phyloP scores from a whole-genome alignment of 2,329 filamentous ascomycete genomes.

The Periglandula ipomoeae region DNA sequence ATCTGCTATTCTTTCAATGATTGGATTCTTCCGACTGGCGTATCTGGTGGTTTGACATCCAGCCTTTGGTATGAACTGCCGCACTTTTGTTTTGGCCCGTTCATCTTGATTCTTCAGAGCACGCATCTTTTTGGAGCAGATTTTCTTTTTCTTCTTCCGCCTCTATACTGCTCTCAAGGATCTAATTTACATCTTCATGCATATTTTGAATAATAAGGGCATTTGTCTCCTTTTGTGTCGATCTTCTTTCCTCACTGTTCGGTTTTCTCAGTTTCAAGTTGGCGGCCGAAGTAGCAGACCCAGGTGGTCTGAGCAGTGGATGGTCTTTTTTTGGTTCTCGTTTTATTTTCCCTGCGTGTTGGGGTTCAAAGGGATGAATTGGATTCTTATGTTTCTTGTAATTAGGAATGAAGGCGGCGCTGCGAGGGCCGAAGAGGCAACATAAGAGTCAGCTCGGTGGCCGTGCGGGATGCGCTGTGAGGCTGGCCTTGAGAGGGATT shows the following conservation, averaged over 20 bases:
- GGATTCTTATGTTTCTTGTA: constrained; percentile 7
- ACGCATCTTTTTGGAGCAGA: neutral
- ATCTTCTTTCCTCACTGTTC: constrained; percentile 13
- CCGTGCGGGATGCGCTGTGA: neutral
- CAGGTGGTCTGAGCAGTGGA: constrained; percentile 21
- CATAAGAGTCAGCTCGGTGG: neutral
- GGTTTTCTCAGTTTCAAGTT: constrained; percentile 7
- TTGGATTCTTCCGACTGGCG: neutral
- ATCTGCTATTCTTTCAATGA: neutral
- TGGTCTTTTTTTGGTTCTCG: neutral
- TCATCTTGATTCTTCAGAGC: constrained; percentile 16
- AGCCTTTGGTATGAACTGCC: too few relatives aligned
- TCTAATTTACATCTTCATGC: constrained; percentile 22
- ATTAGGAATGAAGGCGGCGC: constrained; percentile 2
- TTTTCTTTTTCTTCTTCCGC: constrained; percentile 10
- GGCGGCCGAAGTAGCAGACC: constrained; percentile 15
- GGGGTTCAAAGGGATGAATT: constrained; percentile 2
- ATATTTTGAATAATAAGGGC: constrained; percentile 17
- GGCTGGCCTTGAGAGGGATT: neutral
- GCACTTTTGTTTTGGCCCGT: constrained; percentile 21
- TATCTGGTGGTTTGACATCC: constrained; percentile 11
- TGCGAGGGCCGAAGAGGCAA: neutral
- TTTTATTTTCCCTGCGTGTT: neutral
- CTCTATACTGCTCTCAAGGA: constrained; percentile 16
- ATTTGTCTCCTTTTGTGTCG: constrained; percentile 14